Evolutionary conservation across 164 flowering plant genomes (phyloP).

Genomic region (Nymphaea thermarum): DNA sequence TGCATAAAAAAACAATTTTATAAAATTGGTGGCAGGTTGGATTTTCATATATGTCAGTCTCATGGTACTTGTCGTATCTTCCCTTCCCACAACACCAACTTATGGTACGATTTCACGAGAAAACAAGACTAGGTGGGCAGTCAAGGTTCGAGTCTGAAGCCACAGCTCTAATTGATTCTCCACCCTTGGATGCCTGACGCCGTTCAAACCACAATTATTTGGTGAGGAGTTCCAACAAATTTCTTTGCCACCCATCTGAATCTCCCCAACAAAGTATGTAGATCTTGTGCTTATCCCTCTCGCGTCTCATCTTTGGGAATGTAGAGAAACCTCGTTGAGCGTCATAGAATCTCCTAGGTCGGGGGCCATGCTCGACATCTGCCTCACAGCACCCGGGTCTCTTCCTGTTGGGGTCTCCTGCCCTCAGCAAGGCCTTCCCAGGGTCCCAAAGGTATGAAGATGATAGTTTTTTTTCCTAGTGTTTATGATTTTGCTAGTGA

Average conservation of each 20-base stretch:
- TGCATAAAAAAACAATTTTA: no score
- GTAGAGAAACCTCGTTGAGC: background rate
- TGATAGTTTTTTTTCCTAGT: background rate
- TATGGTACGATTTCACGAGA: background rate
- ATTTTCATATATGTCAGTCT: background rate
- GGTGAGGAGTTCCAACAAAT: background rate
- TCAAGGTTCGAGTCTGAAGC: background rate
- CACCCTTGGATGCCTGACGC: background rate
- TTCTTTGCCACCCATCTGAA: background rate
- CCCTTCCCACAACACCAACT: no score
- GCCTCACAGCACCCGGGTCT: background rate
- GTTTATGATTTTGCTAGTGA: background rate
- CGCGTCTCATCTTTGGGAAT: background rate
- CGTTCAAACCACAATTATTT: background rate
- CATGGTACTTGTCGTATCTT: background rate
- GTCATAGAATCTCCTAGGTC: background rate
- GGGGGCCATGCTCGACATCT: background rate
- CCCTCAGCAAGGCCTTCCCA: slow-evolving; percentile 21
- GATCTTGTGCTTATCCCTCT: background rate
- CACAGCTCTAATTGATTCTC: background rate
- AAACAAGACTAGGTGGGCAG: background rate
- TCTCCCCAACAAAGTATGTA: background rate
- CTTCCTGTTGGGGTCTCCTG: slow-evolving; percentile 20
- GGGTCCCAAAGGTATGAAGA: slow-evolving; percentile 26
- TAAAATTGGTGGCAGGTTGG: background rate